Evolutionary conservation across 1,284 basidiomycete genomes (phyloP), one percentile per base, ranked within the genome.

Genomic region (Ceratobasidium sp.): DNA sequence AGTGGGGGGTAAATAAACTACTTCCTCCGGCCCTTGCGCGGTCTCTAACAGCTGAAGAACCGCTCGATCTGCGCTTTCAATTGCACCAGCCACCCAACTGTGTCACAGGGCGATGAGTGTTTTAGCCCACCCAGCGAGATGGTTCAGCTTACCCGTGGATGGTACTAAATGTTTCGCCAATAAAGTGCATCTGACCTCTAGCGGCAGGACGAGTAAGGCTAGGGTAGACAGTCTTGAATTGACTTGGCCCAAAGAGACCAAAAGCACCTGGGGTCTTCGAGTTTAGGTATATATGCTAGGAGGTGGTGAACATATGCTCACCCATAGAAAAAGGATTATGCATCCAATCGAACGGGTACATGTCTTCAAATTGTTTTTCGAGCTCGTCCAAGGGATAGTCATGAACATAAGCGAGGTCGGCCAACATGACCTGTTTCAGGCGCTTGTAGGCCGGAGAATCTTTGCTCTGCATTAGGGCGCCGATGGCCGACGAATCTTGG

Each of bases 311-410:
- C 28, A 44, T 46, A 68, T 26, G 33, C 33, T 33, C 33, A 73
- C 70, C 70, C 70, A 62, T 73, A 6, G 70, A 26, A 2, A 12
- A 13, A 15, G 59, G 57, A 26, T 62, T 26, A 20, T 73, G 56
- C 50, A 4, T 59, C 70, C 70, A 73, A n/a, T 73, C 70, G 40
- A 26, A 73, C 13, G 57, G 12, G 62, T 62, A 73, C 70, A 73
- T 73, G 38, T 15, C 40, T 33, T 73, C 44, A 26, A 50, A 73
- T n/a, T 62, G 12, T 1, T 40, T 28, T 12, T 62, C 23, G 42
- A 73, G 33, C 20, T 48, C 42, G 5, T 33, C 44, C 33, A 40
- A 44, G n/a, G n/a, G 9, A 40, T 62, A 10, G 15, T 46, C 44
- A 64, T 73, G 70, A n/a, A 73, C 28, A 17, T 48, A 6, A 5